These are phyloP conservation scores for Thraustotheca clavata DNA, from an alignment of 352 stramenopile genomes.

Conservation along the genomic window DNA sequence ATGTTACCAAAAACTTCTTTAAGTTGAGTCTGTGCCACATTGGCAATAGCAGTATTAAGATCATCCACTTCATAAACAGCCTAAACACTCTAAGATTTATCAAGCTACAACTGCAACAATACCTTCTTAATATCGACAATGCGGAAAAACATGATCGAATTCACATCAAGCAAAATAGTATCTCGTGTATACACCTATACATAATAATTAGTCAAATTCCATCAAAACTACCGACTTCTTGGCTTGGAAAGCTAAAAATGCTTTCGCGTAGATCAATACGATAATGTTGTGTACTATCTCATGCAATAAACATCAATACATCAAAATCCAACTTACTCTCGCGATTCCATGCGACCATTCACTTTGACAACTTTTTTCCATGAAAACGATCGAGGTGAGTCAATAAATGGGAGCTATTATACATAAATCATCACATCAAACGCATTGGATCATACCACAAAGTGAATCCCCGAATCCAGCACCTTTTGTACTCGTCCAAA, in stretches of 20 bases:
- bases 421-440: neutral
- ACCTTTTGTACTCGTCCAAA: constrained; percentile 28
- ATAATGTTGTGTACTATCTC: constrained; percentile 20
- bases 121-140: constrained; percentile 32
- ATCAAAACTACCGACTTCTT: constrained; percentile 27
- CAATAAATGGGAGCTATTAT: constrained; percentile 25
- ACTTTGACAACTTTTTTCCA: constrained; percentile 22
- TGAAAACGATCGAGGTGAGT: constrained; percentile 24
- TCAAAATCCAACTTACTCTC: neutral
- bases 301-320: neutral
- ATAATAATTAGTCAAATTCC: too few relatives aligned
- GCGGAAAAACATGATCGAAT: constrained; percentile 32
- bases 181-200: constrained; percentile 26
- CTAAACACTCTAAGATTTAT: neutral
- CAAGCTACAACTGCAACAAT: neutral
- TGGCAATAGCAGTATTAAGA: constrained; percentile 27
- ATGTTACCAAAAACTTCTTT: constrained; percentile 34
- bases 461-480: constrained; percentile 26
- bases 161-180: constrained; percentile 26
- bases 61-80: constrained; percentile 33
- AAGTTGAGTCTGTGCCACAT: constrained; percentile 31
- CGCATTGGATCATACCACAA: constrained; percentile 14
- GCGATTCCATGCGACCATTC: constrained; percentile 18
- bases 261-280: constrained; percentile 28
- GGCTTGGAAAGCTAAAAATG: constrained; percentile 29